Evolutionary conservation across 495 filamentous ascomycete genomes (phyloP).

Genomic region (Penicillium paradoxum): DNA sequence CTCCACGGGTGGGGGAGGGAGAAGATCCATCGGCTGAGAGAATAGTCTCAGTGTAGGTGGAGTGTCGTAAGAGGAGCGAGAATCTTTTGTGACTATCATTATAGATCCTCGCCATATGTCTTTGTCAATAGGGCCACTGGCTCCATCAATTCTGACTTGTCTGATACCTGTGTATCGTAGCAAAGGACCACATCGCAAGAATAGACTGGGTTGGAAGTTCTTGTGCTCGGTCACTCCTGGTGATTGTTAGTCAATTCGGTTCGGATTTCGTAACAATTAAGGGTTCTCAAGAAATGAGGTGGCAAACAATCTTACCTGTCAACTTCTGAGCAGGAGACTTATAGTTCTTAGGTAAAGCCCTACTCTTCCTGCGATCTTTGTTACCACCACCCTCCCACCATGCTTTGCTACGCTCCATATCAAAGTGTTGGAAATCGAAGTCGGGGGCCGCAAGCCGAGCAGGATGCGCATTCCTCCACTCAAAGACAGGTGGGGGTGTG

Average conservation of each 20-base stretch:
- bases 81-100: slow-evolving; percentile 88
- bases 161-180: slow-evolving; percentile 82
- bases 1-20: slow-evolving; percentile 73
- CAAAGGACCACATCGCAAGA: slow-evolving; percentile 84
- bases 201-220: slow-evolving; percentile 74
- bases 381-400: slow-evolving; percentile 43
- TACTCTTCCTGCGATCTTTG: slow-evolving; percentile 37
- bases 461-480: slow-evolving; percentile 40
- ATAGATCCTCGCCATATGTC: slow-evolving; percentile 91
- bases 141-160: slow-evolving; percentile 31
- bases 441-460: slow-evolving; percentile 33
- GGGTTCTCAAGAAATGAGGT: background rate
- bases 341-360: slow-evolving; percentile 37
- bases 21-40: slow-evolving; percentile 75
- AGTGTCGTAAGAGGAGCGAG: slow-evolving; percentile 72
- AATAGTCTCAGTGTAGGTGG: slow-evolving; percentile 77
- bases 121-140: slow-evolving; percentile 43
- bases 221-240: slow-evolving; percentile 41
- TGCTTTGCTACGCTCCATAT: slow-evolving; percentile 39
- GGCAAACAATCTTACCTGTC: slow-evolving; percentile 24
- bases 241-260: slow-evolving; percentile 13
- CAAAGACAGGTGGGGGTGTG: slow-evolving; percentile 41
- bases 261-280: background rate
- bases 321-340: slow-evolving; percentile 36
- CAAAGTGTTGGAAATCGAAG: slow-evolving; percentile 41